phyloP scores from a whole-genome alignment of 1,284 basidiomycete species.

The Ustilago loliicola region DNA sequence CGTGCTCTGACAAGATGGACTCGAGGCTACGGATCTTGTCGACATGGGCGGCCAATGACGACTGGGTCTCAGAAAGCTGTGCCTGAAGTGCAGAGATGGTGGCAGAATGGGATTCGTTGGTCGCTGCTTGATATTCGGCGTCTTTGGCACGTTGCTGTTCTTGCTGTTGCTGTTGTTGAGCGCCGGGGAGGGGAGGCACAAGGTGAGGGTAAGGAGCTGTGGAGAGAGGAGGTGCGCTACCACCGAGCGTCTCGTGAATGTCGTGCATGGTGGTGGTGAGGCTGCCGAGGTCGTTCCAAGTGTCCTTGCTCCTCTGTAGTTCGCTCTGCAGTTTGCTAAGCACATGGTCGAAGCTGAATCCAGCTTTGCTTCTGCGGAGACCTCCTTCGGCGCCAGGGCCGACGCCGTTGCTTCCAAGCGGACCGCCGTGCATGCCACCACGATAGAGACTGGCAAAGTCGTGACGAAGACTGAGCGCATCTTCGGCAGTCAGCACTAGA shows the following conservation, averaged over 20 bases:
- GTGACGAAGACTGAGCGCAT: slow-evolving; percentile 74
- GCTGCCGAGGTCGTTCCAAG: slow-evolving; percentile 86
- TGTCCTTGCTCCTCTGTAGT: slow-evolving; percentile 92
- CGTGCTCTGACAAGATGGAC: slow-evolving; percentile 83
- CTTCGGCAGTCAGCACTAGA: slow-evolving; percentile 87
- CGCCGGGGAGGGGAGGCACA: slow-evolving; percentile 54
- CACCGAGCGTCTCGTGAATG: slow-evolving; percentile 91
- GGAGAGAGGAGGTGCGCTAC: slow-evolving; percentile 73
- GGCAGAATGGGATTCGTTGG: slow-evolving; percentile 46
- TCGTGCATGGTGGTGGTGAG: slow-evolving; percentile 87
- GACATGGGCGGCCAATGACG: slow-evolving; percentile 81
- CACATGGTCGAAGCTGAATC: slow-evolving; percentile 82
- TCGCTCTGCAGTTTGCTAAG: slow-evolving; percentile 85
- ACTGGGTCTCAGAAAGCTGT: slow-evolving; percentile 88
- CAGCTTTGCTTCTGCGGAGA: slow-evolving; percentile 59
- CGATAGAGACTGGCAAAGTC: slow-evolving; percentile 69
- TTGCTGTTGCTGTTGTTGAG: slow-evolving; percentile 39
- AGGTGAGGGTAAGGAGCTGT: slow-evolving; percentile 66
- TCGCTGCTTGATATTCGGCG: slow-evolving; percentile 31
- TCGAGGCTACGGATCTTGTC: slow-evolving; percentile 89
- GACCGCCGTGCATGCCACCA: slow-evolving; percentile 64
- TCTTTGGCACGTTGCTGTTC: slow-evolving; percentile 41
- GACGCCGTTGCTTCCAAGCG: slow-evolving; percentile 61
- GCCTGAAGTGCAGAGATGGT: slow-evolving; percentile 77
- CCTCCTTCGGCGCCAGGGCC: slow-evolving; percentile 68